Conservation (phyloP, 495 filamentous ascomycete species). For the Podospora appendiculata region DNA sequence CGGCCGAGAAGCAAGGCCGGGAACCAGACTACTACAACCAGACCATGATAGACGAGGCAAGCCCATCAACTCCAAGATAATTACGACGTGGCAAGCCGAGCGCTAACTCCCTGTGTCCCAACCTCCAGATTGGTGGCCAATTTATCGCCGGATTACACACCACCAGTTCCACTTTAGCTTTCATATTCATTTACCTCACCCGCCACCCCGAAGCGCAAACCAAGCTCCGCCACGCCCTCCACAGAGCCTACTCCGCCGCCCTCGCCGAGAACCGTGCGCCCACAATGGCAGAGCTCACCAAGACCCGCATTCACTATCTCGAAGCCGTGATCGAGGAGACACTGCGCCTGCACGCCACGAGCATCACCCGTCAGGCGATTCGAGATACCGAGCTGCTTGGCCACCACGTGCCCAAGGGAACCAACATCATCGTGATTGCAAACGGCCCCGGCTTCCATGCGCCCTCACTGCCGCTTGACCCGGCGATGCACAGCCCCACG, state of each 20-base stretch:
- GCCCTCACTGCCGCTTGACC: background rate
- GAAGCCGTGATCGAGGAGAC: constrained; percentile 7
- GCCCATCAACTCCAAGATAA: background rate
- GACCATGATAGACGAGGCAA: background rate
- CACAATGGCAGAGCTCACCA: background rate
- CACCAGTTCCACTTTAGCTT: background rate
- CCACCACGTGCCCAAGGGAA: background rate
- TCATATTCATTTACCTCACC: background rate
- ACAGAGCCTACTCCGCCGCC: background rate
- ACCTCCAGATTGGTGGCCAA: background rate
- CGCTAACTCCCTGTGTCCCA: no score
- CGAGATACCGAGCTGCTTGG: background rate
- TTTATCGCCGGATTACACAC: background rate
- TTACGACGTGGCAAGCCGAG: no score
- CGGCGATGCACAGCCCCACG: background rate
- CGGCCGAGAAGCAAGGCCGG: background rate
- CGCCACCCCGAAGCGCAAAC: background rate
- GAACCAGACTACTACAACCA: background rate
- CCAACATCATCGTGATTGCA: background rate
- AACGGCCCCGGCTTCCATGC: no score
- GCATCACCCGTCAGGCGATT: background rate
- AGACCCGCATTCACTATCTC: background rate
- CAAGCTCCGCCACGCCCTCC: background rate
- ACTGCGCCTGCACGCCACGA: background rate
- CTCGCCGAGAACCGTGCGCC: background rate